A percentile compares a stretch with the other conserved stretches of the same genome.
These are phyloP conservation scores for Thelonectria olida DNA, from an alignment of 2,329 filamentous ascomycete genomes.

Conservation along the genomic window DNA sequence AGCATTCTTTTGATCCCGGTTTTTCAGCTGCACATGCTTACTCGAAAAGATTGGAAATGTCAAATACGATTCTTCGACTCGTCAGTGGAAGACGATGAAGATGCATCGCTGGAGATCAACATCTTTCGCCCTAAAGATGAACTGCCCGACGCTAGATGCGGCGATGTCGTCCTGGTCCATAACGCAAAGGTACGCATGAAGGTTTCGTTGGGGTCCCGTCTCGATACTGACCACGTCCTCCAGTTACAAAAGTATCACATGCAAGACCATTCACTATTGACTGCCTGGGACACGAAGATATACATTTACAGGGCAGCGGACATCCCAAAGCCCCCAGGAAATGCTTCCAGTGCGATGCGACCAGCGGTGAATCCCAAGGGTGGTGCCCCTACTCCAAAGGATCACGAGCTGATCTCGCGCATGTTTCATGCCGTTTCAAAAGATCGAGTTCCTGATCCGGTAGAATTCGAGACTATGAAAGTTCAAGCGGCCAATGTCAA, in stretches of 20 bases:
- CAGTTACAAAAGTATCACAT: slow-evolving; percentile 54
- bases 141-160: slow-evolving; percentile 57
- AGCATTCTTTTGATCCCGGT: slow-evolving; percentile 13
- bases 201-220: no score
- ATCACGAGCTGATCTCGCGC: slow-evolving; percentile 57
- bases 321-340: slow-evolving; percentile 46
- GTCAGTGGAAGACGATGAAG: slow-evolving; percentile 56
- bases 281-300: slow-evolving; percentile 53
- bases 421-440: slow-evolving; percentile 58
- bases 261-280: slow-evolving; percentile 53
- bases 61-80: slow-evolving; percentile 69
- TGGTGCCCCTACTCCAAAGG: slow-evolving; percentile 35
- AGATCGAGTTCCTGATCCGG: slow-evolving; percentile 50
- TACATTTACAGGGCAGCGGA: slow-evolving; percentile 51
- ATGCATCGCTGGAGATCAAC: slow-evolving; percentile 56
- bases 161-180: slow-evolving; percentile 56
- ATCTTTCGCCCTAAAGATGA: slow-evolving; percentile 66
- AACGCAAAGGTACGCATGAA: slow-evolving; percentile 59
- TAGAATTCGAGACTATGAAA: slow-evolving; percentile 53
- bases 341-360: slow-evolving; percentile 46
- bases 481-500: slow-evolving; percentile 53
- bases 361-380: slow-evolving; percentile 28
- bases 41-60: slow-evolving; percentile 64
- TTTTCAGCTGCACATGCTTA: slow-evolving; percentile 7
- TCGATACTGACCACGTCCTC: slow-evolving; percentile 19